Evolutionary conservation across 2,329 filamentous ascomycete species (phyloP), one percentile per base, ranked within the genome.

Genomic region (Claviceps sp.): DNA sequence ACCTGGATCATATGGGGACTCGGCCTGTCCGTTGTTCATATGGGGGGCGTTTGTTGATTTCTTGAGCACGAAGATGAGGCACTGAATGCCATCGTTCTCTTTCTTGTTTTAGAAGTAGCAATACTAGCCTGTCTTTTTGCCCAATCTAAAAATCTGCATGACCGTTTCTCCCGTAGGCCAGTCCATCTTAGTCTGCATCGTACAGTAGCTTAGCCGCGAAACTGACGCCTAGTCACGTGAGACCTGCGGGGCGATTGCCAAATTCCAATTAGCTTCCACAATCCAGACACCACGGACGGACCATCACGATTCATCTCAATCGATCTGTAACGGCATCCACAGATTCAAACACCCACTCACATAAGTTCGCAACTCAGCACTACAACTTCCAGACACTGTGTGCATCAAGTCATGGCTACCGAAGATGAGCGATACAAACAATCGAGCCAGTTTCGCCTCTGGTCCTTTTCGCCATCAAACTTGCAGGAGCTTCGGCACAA

Each of bases 371-470:
- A 40, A 18, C 20, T 4, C 14, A 22, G 45, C 11, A 36, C 9
- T 30, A 11, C 16, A 37, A 13, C 14, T 18, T 16, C 22, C 8
- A 49, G 7, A 45, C 24, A 41, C n/a, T 9, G n/a, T 43, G 24
- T 24, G n/a, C 40, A 22, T 36, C 40, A 43, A 18, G 38, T 20
- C 55, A 87, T 94, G 80, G 76, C 77, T 7, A 86, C 82, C 55
- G 93, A 98, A 76, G 93, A 98, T 69, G 87, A 88, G 59, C 77
- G 90, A 52, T 98, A 97, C 70, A 83, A 89, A 36, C 79, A 86
- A 49, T 95, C 91, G 0, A 91, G 88, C 47, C 93, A 98, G 68
- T 97, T 82, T 65, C 81, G 87, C 44, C 76, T 94, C 54, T 98
- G 93, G 93, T 95, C 90, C 11, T 97, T 91, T 69, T 88, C 89